Evolutionary conservation across 805 yeast species (phyloP).

Genomic region (Ogataea minuta): DNA sequence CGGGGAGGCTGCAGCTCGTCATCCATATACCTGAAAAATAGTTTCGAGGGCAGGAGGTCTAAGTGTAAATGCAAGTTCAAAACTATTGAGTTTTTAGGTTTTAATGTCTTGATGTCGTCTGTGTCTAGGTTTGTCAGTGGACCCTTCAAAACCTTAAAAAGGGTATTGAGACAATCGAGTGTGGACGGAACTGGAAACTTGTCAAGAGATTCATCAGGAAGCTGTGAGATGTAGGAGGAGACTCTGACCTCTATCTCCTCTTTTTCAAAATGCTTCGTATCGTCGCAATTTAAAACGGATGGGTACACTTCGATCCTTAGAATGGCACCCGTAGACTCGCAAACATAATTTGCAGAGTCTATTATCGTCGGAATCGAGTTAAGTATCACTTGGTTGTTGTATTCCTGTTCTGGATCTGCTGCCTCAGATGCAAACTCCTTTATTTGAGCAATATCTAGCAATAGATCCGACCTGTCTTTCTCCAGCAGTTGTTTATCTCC

Average conservation of each 20-base stretch:
- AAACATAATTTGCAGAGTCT: conserved; percentile 48
- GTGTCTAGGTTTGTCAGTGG: conserved; percentile 50
- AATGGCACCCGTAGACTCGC: conserved; percentile 43
- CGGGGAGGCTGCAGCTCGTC: conserved; percentile 33
- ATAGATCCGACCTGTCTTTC: conserved; percentile 26
- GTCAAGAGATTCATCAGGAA: conserved; percentile 9
- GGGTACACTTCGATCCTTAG: conserved; percentile 52
- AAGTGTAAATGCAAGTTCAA: conserved; percentile 60
- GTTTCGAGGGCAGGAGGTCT: conserved; percentile 44
- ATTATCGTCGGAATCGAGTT: conserved; percentile 36
- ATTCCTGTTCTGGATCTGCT: conserved; percentile 8
- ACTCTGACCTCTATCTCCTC: conserved; percentile 54
- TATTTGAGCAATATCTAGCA: conserved; percentile 13
- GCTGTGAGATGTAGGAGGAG: conserved; percentile 32
- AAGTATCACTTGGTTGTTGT: conserved; percentile 15
- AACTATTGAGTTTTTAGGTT: conserved; percentile 43
- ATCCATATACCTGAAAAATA: conserved; percentile 42
- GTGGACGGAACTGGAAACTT: conserved; percentile 45
- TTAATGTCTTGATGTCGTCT: conserved; percentile 54
- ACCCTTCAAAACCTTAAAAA: conserved; percentile 63
- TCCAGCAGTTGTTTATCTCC: conserved; percentile 26
- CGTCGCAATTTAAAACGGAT: conserved; percentile 49
- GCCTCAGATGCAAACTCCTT: conserved; percentile 1
- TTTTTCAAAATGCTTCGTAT: conserved; percentile 45
- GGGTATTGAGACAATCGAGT: conserved; percentile 55